Base-by-base conservation (phyloP, 169 alveolate species). In the Cryptosporidium sp. region DNA sequence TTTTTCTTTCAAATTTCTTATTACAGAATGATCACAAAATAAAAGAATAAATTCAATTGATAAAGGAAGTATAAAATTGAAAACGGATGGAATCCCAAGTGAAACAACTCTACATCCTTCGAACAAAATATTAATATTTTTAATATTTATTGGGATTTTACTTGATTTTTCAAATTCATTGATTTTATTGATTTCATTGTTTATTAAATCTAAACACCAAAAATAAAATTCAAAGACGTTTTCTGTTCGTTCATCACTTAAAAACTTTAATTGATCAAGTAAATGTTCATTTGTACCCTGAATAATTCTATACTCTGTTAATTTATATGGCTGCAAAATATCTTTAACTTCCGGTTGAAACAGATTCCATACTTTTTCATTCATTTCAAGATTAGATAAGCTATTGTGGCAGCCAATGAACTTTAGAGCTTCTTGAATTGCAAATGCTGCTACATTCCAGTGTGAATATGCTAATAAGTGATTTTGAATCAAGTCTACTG, bases 381-480 rank as follows among this genome's bases (percentile, higher is more conserved):
- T 48, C 26, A 16, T 42, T 23, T 80, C 48, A 31, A 18, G 7
- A 44, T 44, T n/a, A 62, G 21, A 31, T 23, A 51, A n/a, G n/a
- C 51, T 16, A 23, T 80, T 26, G 44, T 80, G 89, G 44, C 89
- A 80, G 14, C 89, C 89, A 44, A 80, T 80, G 31, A 45, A 80
- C 60, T 80, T 80, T 42, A 80, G 60, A 45, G 89, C 37, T 39
- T 80, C 89, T 62, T 80, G 89, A 67, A 80, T 80, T 5, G 89
- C 89, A 62, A 45, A 80, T 3, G 89, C 89, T 62, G 89, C 89
- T 26, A 80, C 89, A 45, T 80, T 80, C 89, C 89, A 80, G 31
- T 80, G 89, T n/a, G 89, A 60, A 37, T 61, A 80, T n/a, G 89
- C 70, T 45, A 80, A 42, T 16, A 80, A 16, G 62, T 80, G 75